Conservation (phyloP, 352 stramenopile genomes). For the Phytophthora melonis region DNA sequence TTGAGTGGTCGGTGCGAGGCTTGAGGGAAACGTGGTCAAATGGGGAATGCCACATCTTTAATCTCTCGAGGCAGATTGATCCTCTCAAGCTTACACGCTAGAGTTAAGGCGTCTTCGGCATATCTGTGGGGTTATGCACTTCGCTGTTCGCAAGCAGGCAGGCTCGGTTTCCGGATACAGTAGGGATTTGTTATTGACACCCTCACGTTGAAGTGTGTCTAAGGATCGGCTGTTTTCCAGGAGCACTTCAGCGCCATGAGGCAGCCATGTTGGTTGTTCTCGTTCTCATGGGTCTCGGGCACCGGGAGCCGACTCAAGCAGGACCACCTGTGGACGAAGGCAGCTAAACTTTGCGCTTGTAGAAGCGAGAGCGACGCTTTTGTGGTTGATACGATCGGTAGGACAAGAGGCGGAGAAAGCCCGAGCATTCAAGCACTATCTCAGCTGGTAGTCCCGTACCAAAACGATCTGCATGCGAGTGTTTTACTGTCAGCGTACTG, state of each 20-base stretch:
- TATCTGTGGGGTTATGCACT: too few species aligned
- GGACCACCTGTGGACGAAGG: background rate
- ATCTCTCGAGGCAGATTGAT: background rate
- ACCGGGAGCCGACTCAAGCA: conserved; percentile 1
- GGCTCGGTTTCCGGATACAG: too few species aligned
- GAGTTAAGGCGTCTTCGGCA: too few species aligned
- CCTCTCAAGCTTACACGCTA: background rate
- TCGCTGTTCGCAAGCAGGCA: too few species aligned
- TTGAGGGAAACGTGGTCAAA: conserved; percentile 14
- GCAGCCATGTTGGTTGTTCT: background rate
- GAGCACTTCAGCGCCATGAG: background rate
- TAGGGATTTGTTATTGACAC: too few species aligned
- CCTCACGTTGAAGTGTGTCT: background rate
- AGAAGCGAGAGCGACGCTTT: conserved; percentile 5
- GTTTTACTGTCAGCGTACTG: too few species aligned
- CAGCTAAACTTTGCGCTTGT: conserved; percentile 4
- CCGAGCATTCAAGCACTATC: background rate
- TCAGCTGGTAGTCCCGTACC: background rate
- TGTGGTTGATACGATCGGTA: background rate
- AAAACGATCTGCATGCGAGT: too few species aligned
- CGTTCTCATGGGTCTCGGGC: conserved; percentile 7
- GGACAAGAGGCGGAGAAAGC: too few species aligned
- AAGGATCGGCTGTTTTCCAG: background rate
- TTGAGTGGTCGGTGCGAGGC: background rate
- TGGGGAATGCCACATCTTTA: conserved; percentile 10